Percentiles rank a stretch among this genome's conserved stretches.
Conservation (phyloP, 2,329 filamentous ascomycete genomes). For the Aspergillus pseudotamarii region DNA sequence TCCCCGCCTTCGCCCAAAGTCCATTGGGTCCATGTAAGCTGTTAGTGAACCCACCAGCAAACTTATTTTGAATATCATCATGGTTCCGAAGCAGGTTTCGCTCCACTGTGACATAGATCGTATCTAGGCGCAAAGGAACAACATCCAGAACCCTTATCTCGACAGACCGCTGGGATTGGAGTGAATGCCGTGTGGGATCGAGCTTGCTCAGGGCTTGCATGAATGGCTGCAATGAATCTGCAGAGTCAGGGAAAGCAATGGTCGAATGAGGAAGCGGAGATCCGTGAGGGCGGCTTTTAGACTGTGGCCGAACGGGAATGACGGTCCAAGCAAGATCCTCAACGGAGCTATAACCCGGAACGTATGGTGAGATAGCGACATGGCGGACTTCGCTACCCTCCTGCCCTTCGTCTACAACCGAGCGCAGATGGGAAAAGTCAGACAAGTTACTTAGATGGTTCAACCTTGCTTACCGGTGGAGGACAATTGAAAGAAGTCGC, state of each 20-base stretch:
- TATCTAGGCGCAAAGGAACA: slow-evolving; percentile 76
- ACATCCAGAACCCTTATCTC: slow-evolving; percentile 85
- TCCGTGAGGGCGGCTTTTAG: slow-evolving; percentile 51
- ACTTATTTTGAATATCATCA: slow-evolving; percentile 80
- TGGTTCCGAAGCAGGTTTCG: slow-evolving; percentile 76
- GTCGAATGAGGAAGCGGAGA: slow-evolving; percentile 72
- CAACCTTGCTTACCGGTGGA: slow-evolving; percentile 50
- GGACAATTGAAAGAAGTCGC: slow-evolving; percentile 71
- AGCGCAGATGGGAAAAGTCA: background rate
- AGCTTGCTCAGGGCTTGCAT: slow-evolving; percentile 71
- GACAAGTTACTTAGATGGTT: slow-evolving; percentile 2
- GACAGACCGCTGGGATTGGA: slow-evolving; percentile 73
- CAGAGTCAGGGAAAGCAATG: slow-evolving; percentile 71
- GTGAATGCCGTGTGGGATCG: slow-evolving; percentile 73
- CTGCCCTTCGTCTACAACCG: slow-evolving; percentile 19
- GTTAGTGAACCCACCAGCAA: slow-evolving; percentile 65
- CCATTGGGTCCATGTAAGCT: slow-evolving; percentile 43
- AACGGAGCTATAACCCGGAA: slow-evolving; percentile 44
- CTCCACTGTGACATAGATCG: slow-evolving; percentile 84
- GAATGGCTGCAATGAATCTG: slow-evolving; percentile 80
- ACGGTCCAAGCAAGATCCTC: slow-evolving; percentile 79
- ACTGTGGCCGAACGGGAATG: slow-evolving; percentile 67
- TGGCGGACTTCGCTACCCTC: slow-evolving; percentile 41
- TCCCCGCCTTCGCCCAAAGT: slow-evolving; percentile 38
- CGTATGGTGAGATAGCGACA: slow-evolving; percentile 51